Base-by-base conservation (phyloP, 2,329 filamentous ascomycete species). In the Chrysosporium keratinophilum region DNA sequence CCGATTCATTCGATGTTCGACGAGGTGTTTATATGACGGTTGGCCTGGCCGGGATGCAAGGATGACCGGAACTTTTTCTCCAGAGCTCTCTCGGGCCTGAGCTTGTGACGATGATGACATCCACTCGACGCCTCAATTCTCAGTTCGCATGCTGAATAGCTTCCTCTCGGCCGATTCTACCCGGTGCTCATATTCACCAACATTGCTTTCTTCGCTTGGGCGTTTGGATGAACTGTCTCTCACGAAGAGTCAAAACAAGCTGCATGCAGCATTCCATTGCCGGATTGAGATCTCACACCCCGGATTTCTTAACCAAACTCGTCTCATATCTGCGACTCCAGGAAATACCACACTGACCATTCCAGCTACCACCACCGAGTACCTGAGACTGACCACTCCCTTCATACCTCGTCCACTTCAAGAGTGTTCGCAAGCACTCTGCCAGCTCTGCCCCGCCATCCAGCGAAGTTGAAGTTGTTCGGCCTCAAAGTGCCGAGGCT, bases 121-220 rank as follows among this genome's bases (percentile, higher is more conserved):
- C 20, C 19, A 31, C 5, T 15, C 23, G 4, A 34, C 5, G 35
- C 47, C 47, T 31, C 7, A 28, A 28, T 41, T 50, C 37, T 41
- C 10, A 17, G 41, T 3, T 17, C 20, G 17, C 6, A 28, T 7
- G 23, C 23, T 6, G 7, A 20, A 5, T 23, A 52, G 39, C 41
- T 52, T 52, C 50, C 50, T 52, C 50, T 52, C 50, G 50, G 50
- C 50, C 50, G 50, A 46, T 35, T 19, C 1, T 46, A 46, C 41
- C 50, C 48, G 48, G 17, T 35, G 10, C 6, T 23, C 14, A 20
- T 17, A 14, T 7, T 14, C 12, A 35, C n/a, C 23, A 28, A 7
- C 23, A 28, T 28, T 7, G 3, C 23, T 28, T 28, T 28, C 23
- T 28, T 28, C 23, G 23, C 7, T 28, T 28, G 3, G 23, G 23